These are phyloP conservation scores for Porcisia hertigi DNA, from an alignment of 208 protist species.

Conservation along the genomic window DNA sequence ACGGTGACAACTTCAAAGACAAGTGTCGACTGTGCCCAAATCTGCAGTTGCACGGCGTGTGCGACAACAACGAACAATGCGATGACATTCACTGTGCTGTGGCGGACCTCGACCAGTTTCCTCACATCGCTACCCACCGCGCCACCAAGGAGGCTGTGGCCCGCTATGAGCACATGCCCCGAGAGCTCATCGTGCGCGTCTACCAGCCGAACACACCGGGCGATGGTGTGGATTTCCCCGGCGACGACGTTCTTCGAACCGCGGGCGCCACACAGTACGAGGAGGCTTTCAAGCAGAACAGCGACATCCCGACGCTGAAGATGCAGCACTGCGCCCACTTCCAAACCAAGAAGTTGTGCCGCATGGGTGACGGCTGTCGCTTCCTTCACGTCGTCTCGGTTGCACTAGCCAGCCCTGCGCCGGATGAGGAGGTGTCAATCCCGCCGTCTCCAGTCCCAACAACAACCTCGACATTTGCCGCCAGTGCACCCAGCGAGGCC, in stretches of 20 bases:
- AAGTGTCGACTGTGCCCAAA: conserved; percentile 67
- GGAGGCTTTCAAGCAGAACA: conserved; percentile 42
- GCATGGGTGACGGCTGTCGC: conserved; percentile 71
- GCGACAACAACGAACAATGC: conserved; percentile 49
- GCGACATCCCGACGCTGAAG: conserved; percentile 47
- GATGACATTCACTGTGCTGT: conserved; percentile 63
- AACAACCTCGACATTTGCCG: not conserved
- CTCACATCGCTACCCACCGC: conserved; percentile 63
- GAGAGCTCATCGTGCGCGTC: conserved; percentile 58
- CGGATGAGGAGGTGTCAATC: conserved; percentile 24
- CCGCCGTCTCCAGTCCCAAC: conserved; percentile 4
- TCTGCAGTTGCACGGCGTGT: conserved; percentile 40
- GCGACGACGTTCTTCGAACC: conserved; percentile 70
- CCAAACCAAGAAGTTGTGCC: conserved; percentile 76
- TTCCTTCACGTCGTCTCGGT: conserved; percentile 79
- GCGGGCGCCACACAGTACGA: conserved; percentile 71
- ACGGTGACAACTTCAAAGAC: conserved; percentile 81
- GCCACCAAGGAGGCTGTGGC: conserved; percentile 41
- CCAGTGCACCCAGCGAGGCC: not conserved
- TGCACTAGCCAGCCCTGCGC: conserved; percentile 32
- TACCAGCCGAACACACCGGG: conserved; percentile 73
- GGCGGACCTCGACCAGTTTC: conserved; percentile 45
- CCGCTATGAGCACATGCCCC: conserved; percentile 62
- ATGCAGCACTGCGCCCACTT: conserved; percentile 90
- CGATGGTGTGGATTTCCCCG: conserved; percentile 44